Evolutionary conservation across 2,329 filamentous ascomycete species (phyloP).

Genomic region (Calonectria montana): DNA sequence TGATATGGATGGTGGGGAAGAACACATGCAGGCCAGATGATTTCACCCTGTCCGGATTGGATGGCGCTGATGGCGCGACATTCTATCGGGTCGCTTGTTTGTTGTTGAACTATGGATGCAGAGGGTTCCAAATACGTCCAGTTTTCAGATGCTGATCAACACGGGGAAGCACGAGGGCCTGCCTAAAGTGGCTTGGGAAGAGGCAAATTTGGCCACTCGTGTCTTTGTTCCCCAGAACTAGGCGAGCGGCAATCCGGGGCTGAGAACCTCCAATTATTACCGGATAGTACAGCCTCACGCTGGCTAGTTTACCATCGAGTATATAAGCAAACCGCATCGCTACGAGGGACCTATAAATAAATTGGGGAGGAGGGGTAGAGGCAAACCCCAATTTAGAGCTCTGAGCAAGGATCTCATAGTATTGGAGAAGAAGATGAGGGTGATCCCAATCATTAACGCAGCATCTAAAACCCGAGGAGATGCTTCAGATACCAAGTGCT

Average conservation of each 20-base stretch:
- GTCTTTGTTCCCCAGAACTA: constrained; percentile 14
- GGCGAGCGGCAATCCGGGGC: constrained; percentile 10
- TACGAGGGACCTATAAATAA: not conserved
- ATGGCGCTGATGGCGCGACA: constrained; percentile 7
- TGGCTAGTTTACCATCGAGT: not conserved
- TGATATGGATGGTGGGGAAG: not conserved
- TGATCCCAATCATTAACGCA: not conserved
- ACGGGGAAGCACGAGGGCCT: constrained; percentile 9
- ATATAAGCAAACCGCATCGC: not conserved
- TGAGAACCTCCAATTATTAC: not conserved
- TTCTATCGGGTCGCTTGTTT: not conserved
- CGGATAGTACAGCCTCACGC: not conserved
- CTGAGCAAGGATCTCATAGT: not conserved
- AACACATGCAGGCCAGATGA: not conserved
- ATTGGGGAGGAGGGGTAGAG: not conserved
- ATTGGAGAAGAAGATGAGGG: not conserved
- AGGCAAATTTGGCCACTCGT: constrained; percentile 3
- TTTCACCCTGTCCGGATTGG: not conserved
- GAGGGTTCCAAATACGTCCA: constrained; percentile 11
- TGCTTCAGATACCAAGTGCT: not conserved
- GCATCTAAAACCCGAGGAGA: not conserved
- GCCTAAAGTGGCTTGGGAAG: constrained; percentile 12
- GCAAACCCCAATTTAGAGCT: not conserved
- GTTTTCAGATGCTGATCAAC: constrained; percentile 16
- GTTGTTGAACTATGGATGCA: constrained; percentile 10